Evolutionary conservation across 2,329 filamentous ascomycete species (phyloP).

Genomic region (Mycocentrospora acerina): DNA sequence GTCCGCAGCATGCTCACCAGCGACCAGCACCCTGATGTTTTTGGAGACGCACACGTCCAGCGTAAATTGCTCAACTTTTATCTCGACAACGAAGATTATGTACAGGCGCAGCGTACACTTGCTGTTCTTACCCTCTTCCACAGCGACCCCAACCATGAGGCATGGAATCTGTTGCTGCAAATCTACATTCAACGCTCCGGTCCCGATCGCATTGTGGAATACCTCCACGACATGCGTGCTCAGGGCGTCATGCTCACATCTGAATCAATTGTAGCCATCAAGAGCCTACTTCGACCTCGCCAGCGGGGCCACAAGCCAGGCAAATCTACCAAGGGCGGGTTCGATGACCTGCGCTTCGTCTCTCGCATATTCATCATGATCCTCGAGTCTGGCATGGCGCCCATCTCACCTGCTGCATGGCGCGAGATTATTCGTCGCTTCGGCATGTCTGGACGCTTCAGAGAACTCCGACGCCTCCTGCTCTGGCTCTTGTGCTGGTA

Average conservation of each 20-base stretch:
- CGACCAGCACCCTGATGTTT: constrained; percentile 66
- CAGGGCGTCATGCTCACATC: constrained; percentile 45
- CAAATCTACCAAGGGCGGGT: constrained; percentile 5
- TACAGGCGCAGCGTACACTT: constrained; percentile 57
- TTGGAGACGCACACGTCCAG: constrained; percentile 59
- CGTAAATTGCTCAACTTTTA: constrained; percentile 56
- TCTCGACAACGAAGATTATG: constrained; percentile 53
- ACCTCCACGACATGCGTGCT: constrained; percentile 54
- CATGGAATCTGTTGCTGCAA: constrained; percentile 53
- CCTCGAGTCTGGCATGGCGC: constrained; percentile 46
- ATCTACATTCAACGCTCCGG: constrained; percentile 36
- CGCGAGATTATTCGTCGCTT: constrained; percentile 60
- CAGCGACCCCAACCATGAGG: constrained; percentile 37
- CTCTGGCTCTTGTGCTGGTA: constrained; percentile 53
- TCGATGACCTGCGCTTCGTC: constrained; percentile 48
- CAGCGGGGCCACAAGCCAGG: constrained; percentile 39
- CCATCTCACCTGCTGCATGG: constrained; percentile 53
- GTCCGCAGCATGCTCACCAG: constrained; percentile 56
- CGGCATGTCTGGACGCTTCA: constrained; percentile 57
- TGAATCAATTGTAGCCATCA: constrained; percentile 48
- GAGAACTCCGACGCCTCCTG: constrained; percentile 54
- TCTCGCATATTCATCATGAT: constrained; percentile 52
- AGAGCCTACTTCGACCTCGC: constrained; percentile 43
- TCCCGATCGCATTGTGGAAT: constrained; percentile 27
- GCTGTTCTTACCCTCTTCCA: constrained; percentile 53